Percentiles rank a stretch among this genome's conserved stretches.
Conservation (phyloP, 1,284 basidiomycete genomes). For the Microbotryum intermedium region DNA sequence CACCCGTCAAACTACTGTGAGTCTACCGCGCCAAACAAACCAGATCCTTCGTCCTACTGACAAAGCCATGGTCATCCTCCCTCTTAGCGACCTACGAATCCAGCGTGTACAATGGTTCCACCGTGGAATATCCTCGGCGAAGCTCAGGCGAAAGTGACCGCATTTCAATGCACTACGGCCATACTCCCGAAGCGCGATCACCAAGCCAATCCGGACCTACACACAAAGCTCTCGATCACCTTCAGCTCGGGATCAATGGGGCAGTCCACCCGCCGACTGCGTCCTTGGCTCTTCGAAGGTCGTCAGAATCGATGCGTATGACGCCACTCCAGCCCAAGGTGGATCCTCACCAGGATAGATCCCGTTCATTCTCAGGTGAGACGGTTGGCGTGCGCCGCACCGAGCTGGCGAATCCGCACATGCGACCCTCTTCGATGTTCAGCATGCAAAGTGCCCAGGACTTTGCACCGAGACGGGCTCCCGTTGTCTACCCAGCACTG, state of each 20-base stretch:
- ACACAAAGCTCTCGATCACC: constrained; percentile 13
- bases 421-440: background rate
- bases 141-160: constrained; percentile 22
- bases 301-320: constrained; percentile 31
- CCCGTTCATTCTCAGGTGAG: constrained; percentile 27
- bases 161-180: constrained; percentile 10
- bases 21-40: no score
- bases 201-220: background rate
- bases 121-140: constrained; percentile 15
- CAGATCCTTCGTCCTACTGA: background rate
- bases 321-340: constrained; percentile 18
- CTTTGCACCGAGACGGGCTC: constrained; percentile 1
- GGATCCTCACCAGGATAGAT: constrained; percentile 12
- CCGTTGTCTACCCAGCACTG: constrained; percentile 73
- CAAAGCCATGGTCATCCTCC: background rate
- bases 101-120: no score
- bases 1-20: no score
- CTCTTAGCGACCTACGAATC: no score
- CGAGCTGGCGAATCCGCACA: background rate
- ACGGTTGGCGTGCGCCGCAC: constrained; percentile 5
- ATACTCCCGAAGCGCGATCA: background rate
- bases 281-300: constrained; percentile 13
- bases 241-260: background rate
- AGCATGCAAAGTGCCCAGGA: background rate
- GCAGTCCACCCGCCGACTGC: constrained; percentile 5